These are phyloP conservation scores for Gynostemma pentaphyllum DNA, from an alignment of 306 rosid genomes.

Conservation along the genomic window DNA sequence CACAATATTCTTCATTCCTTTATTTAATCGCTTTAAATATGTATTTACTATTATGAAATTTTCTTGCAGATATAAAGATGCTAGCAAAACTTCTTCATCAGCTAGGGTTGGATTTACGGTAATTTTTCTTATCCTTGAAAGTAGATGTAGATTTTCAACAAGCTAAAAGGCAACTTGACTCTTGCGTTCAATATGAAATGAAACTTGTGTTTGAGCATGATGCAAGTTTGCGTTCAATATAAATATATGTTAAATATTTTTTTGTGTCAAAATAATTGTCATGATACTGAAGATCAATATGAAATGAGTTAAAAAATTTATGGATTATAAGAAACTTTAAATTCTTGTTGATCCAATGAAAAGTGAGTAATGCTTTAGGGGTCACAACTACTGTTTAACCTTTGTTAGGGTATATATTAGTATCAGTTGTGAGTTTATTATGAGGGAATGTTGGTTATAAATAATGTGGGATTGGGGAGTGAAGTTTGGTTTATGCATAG, in stretches of 20 bases:
- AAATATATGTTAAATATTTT: too few relatives aligned
- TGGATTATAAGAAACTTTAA: background rate
- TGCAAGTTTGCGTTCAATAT: too few relatives aligned
- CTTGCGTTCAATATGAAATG: too few relatives aligned
- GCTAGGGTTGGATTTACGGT: slow-evolving; percentile 99
- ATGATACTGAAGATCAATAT: background rate
- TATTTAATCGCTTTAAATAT: too few relatives aligned
- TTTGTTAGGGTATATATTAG: background rate
- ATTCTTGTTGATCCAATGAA: background rate
- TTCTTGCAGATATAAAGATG: slow-evolving; percentile 76
- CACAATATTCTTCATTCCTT: too few relatives aligned
- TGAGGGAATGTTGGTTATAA: too few relatives aligned
- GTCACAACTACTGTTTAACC: background rate
- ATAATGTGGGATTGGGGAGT: too few relatives aligned
- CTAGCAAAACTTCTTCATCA: slow-evolving; percentile 74
- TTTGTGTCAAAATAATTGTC: background rate
- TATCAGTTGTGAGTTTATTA: too few relatives aligned
- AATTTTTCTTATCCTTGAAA: slow-evolving; percentile 20
- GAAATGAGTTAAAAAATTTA: background rate
- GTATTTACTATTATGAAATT: too few relatives aligned
- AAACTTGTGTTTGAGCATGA: too few relatives aligned
- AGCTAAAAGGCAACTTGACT: background rate
- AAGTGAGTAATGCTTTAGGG: background rate
- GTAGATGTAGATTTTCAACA: slow-evolving; percentile 3
- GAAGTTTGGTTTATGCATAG: too few relatives aligned